Evolutionary conservation across 2,329 filamentous ascomycete genomes (phyloP).

Genomic region (Penicillium griseofulvum): DNA sequence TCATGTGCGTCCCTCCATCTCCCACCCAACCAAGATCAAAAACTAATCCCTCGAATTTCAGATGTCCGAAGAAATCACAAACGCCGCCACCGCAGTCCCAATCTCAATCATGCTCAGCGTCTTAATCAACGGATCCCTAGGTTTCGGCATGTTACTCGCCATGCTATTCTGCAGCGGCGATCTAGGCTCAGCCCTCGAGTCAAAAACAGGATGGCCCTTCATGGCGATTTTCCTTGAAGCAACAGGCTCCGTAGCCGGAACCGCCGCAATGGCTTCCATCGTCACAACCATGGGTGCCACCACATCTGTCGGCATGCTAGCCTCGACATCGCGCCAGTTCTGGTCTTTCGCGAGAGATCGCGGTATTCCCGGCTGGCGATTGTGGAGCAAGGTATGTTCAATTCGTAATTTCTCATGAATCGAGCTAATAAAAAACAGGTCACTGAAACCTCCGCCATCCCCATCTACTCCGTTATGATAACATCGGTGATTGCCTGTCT

Average conservation of each 20-base stretch:
- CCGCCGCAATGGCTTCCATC: conserved; percentile 26
- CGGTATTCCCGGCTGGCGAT: conserved; percentile 27
- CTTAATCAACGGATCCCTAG: conserved; percentile 37
- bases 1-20: conserved; percentile 30
- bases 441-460: conserved; percentile 26
- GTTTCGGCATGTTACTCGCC: conserved; percentile 39
- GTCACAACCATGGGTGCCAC: conserved; percentile 31
- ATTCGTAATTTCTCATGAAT: no score
- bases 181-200: conserved; percentile 25
- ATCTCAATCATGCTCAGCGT: conserved; percentile 37
- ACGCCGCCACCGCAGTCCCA: conserved; percentile 38
- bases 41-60: not conserved
- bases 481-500: conserved; percentile 29
- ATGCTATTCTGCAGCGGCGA: conserved; percentile 41
- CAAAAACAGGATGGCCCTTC: conserved; percentile 35
- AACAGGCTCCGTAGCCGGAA: conserved; percentile 27
- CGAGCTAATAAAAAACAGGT: conserved; percentile 12
- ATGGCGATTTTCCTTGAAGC: conserved; percentile 35
- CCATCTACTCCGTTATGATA: conserved; percentile 25
- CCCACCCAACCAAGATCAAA: not conserved
- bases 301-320: conserved; percentile 35
- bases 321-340: conserved; percentile 47
- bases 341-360: conserved; percentile 31
- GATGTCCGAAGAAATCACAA: conserved; percentile 42
- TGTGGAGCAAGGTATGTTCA: conserved; percentile 32